phyloP scores from a whole-genome alignment of 257 asterid genomes.

The Buddleja alternifolia region DNA sequence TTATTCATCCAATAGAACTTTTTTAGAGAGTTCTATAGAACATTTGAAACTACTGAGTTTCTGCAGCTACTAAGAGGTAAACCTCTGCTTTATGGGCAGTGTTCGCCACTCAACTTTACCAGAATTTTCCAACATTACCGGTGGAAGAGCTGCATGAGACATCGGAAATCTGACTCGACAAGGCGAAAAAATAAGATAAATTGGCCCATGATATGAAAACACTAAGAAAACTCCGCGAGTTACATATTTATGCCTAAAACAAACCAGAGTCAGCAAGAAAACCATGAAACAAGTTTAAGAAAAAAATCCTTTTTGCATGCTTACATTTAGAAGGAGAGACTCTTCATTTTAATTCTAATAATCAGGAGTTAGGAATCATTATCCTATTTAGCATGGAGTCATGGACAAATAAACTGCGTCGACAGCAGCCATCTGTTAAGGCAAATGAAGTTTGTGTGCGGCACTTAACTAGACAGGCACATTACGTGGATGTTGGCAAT shows the following conservation, averaged over 20 bases:
- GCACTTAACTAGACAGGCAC: no score
- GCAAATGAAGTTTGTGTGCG: no score
- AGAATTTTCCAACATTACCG: constrained; percentile 3
- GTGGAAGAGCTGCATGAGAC: neutral
- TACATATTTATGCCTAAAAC: neutral
- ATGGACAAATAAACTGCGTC: no score
- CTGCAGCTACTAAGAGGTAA: constrained; percentile 13
- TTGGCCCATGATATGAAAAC: neutral
- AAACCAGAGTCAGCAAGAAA: neutral
- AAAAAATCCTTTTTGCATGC: neutral
- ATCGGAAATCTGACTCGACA: neutral
- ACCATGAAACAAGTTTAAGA: neutral
- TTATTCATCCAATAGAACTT: constrained; percentile 1
- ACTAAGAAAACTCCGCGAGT: neutral
- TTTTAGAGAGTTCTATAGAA: neutral
- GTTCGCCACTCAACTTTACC: neutral
- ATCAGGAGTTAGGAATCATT: neutral
- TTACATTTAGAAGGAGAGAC: neutral
- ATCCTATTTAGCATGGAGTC: neutral
- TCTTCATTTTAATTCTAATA: neutral
- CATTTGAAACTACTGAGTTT: constrained; percentile 7
- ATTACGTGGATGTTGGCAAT: no score
- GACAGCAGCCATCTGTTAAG: no score
- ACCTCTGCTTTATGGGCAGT: neutral
- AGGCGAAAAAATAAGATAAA: neutral